Evolutionary conservation across 345 rosid species (phyloP).

Genomic region (Brassica nigra): DNA sequence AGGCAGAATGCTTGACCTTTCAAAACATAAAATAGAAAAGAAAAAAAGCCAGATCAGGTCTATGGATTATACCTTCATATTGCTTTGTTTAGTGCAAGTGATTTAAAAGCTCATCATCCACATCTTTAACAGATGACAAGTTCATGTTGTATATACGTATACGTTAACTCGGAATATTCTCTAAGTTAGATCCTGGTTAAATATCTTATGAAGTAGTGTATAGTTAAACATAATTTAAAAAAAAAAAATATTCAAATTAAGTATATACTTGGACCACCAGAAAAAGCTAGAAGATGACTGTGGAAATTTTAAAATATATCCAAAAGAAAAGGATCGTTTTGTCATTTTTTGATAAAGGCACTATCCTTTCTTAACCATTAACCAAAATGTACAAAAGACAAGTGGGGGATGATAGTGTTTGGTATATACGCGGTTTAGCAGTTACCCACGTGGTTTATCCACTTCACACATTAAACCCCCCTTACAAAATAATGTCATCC

Average conservation of each 20-base stretch:
- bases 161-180: constrained; percentile 31
- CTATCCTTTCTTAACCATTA: constrained; percentile 3
- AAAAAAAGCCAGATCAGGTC: neutral
- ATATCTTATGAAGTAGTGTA: neutral
- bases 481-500: constrained; percentile 24
- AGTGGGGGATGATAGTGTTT: constrained; percentile 9
- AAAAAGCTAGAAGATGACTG: neutral
- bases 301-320: neutral
- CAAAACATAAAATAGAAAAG: neutral
- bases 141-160: constrained; percentile 1
- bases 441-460: constrained; percentile 25
- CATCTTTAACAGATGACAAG: neutral
- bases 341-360: constrained; percentile 5
- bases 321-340: constrained; percentile 29
- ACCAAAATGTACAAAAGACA: constrained; percentile 34
- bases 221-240: neutral
- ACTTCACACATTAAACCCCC: constrained; percentile 26
- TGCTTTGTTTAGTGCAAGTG: neutral
- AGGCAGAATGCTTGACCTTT: constrained; percentile 1
- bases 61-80: constrained; percentile 3
- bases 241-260: neutral
- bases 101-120: neutral
- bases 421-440: constrained; percentile 22
- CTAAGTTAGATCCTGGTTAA: neutral
- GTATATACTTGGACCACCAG: neutral